A percentile compares a stretch with the other conserved stretches of the same genome.
Evolutionary conservation across 1,139 yeast genomes (phyloP).

Genomic region (Suhomyces wounanorum): DNA sequence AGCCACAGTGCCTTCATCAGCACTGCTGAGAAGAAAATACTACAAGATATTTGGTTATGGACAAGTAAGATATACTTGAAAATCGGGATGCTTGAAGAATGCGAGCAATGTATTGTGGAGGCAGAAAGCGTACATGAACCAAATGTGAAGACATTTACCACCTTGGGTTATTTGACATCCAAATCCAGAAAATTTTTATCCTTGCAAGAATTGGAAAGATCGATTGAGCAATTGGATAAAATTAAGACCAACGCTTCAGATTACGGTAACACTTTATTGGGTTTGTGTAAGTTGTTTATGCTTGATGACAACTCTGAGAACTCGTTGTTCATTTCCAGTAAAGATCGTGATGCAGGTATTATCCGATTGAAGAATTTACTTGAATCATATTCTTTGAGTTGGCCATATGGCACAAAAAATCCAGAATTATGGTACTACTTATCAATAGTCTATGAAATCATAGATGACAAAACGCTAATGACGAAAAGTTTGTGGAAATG

Average conservation of each 20-base stretch:
- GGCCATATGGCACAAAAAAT: conserved; percentile 56
- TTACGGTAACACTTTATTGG: conserved; percentile 63
- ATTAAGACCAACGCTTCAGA: conserved; percentile 31
- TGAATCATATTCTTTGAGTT: conserved; percentile 50
- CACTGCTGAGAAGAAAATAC: conserved; percentile 27
- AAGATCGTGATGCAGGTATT: conserved; percentile 64
- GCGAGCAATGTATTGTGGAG: conserved; percentile 73
- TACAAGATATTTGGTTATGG: conserved; percentile 76
- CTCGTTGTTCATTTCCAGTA: conserved; percentile 43
- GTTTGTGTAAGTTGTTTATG: conserved; percentile 61
- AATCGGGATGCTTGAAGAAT: conserved; percentile 57
- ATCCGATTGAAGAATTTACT: conserved; percentile 65
- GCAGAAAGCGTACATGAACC: conserved; percentile 58
- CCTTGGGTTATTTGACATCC: conserved; percentile 54
- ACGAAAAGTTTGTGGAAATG: conserved; percentile 64
- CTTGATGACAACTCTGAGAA: conserved; percentile 37
- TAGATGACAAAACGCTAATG: conserved; percentile 57
- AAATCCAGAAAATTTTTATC: conserved; percentile 49
- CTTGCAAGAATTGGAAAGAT: conserved; percentile 66
- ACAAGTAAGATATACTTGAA: conserved; percentile 66
- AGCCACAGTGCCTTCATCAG: neutral
- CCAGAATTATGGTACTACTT: conserved; percentile 78
- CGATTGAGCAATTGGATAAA: conserved; percentile 48
- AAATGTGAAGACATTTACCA: conserved; percentile 54
- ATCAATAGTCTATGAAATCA: conserved; percentile 62